Evolutionary conservation across 202 grass and related monocot species (phyloP).

Genomic region (Brachypodium distachyon): DNA sequence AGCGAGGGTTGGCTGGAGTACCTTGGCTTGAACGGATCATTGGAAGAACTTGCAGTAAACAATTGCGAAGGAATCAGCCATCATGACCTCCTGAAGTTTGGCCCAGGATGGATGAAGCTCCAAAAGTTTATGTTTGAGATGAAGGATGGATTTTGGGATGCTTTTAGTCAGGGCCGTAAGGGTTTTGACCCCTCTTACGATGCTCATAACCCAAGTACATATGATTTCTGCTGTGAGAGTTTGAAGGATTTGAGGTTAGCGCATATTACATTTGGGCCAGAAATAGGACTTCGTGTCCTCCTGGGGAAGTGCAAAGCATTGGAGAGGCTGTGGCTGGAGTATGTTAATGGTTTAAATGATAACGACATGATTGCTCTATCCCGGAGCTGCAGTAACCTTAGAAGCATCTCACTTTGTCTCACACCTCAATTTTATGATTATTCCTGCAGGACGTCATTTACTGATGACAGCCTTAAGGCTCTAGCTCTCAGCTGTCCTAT

Average conservation of each 20-base stretch:
- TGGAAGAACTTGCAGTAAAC: slow-evolving; percentile 38
- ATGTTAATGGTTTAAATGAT: slow-evolving; percentile 39
- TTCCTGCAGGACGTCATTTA: slow-evolving; percentile 10
- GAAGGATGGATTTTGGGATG: neutral
- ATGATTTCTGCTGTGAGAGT: slow-evolving; percentile 23
- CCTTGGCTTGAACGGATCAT: slow-evolving; percentile 22
- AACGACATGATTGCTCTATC: too few relatives aligned
- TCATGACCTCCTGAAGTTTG: slow-evolving; percentile 26
- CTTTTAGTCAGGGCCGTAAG: too few relatives aligned
- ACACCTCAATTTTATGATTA: neutral
- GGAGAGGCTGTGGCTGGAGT: slow-evolving; percentile 44
- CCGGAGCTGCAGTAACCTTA: slow-evolving; percentile 45
- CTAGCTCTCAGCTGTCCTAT: slow-evolving; percentile 28
- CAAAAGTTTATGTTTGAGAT: slow-evolving; percentile 27
- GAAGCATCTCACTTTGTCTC: too few relatives aligned
- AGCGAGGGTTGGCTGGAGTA: slow-evolving; percentile 39
- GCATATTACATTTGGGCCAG: slow-evolving; percentile 23
- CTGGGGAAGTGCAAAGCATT: too few relatives aligned
- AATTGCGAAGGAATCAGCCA: slow-evolving; percentile 36
- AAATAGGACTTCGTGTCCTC: slow-evolving; percentile 34
- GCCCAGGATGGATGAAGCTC: too few relatives aligned
- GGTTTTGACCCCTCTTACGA: neutral
- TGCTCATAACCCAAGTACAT: slow-evolving; percentile 1
- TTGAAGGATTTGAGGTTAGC: slow-evolving; percentile 51
- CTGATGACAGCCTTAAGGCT: slow-evolving; percentile 40